These are phyloP conservation scores for Achlya hypogyna DNA, from an alignment of 352 stramenopile species.

Conservation along the genomic window DNA sequence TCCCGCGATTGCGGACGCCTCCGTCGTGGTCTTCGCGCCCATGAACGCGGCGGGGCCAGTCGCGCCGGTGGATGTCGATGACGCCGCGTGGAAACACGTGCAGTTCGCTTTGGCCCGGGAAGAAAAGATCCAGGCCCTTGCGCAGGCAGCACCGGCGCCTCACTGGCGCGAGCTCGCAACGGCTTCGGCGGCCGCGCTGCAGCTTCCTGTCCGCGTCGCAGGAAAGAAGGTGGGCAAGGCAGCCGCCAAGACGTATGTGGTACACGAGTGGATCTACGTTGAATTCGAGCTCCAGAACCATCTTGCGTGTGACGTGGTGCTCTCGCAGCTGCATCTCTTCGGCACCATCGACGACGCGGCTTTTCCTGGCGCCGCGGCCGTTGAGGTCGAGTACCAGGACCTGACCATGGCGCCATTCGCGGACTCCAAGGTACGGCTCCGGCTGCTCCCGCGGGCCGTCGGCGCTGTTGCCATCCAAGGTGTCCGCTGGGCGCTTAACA, in stretches of 20 bases:
- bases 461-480: slow-evolving; percentile 55
- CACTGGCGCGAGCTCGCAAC: slow-evolving; percentile 3
- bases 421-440: slow-evolving; percentile 61
- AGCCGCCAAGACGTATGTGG: slow-evolving; percentile 52
- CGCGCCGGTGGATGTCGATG: slow-evolving; percentile 49
- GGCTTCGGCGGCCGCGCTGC: slow-evolving; percentile 4
- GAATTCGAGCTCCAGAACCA: slow-evolving; percentile 85
- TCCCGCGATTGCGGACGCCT: slow-evolving; percentile 74
- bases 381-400: slow-evolving; percentile 9
- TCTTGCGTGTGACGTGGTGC: slow-evolving; percentile 69
- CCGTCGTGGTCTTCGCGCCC: slow-evolving; percentile 70
- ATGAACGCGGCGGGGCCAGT: slow-evolving; percentile 64
- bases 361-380: background rate
- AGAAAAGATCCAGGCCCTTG: slow-evolving; percentile 51
- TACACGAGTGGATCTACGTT: slow-evolving; percentile 73
- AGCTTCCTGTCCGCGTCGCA: slow-evolving; percentile 43
- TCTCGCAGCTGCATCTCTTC: slow-evolving; percentile 73
- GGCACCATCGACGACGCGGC: slow-evolving; percentile 43
- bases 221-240: background rate
- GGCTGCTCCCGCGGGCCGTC: slow-evolving; percentile 44
- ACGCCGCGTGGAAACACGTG: slow-evolving; percentile 52
- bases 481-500: slow-evolving; percentile 77
- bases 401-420: slow-evolving; percentile 40
- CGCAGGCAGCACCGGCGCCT: slow-evolving; percentile 17
- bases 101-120: slow-evolving; percentile 49